A percentile compares a stretch with the other conserved stretches of the same genome.
These are phyloP conservation scores for Danielozyma ontarioensis DNA, from an alignment of 805 yeast genomes.

Conservation along the genomic window DNA sequence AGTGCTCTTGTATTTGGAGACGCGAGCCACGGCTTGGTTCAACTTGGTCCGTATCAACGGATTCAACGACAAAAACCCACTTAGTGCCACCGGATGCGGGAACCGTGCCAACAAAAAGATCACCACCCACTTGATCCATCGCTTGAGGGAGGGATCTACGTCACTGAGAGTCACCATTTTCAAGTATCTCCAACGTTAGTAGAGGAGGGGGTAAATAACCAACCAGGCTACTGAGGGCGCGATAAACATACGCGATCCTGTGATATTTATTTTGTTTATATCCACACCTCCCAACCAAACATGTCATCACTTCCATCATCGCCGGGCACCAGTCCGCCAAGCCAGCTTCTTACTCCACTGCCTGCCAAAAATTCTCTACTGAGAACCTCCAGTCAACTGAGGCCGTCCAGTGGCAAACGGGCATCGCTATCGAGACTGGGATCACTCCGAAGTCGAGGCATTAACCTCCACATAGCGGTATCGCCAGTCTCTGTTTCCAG, in stretches of 20 bases:
- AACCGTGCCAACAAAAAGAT: conserved; percentile 19
- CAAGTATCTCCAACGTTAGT: too few species aligned
- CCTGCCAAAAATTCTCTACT: conserved; percentile 1
- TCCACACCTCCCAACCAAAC: not conserved
- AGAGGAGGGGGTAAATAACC: not conserved
- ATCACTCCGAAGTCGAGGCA: conserved; percentile 22
- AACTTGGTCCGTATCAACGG: conserved; percentile 17
- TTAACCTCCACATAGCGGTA: conserved; percentile 28
- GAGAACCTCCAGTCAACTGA: not conserved
- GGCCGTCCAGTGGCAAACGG: not conserved
- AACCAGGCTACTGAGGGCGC: not conserved
- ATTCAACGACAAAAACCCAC: conserved; percentile 28
- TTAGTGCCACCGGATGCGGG: conserved; percentile 20
- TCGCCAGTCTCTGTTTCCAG: conserved; percentile 15
- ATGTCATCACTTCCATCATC: not conserved
- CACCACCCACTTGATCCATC: conserved; percentile 25
- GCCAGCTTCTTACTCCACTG: conserved; percentile 3
- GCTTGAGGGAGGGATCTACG: conserved; percentile 10
- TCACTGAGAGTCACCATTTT: too few species aligned
- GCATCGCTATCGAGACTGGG: conserved; percentile 4
- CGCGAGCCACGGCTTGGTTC: not conserved
- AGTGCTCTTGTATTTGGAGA: conserved; percentile 4
- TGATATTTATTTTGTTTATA: not conserved
- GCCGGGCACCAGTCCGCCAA: too few species aligned
- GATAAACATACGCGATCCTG: not conserved